Percentiles rank a stretch among this genome's conserved stretches.
phyloP scores from a whole-genome alignment of 345 rosid genomes.

The Eutrema heterophyllum region DNA sequence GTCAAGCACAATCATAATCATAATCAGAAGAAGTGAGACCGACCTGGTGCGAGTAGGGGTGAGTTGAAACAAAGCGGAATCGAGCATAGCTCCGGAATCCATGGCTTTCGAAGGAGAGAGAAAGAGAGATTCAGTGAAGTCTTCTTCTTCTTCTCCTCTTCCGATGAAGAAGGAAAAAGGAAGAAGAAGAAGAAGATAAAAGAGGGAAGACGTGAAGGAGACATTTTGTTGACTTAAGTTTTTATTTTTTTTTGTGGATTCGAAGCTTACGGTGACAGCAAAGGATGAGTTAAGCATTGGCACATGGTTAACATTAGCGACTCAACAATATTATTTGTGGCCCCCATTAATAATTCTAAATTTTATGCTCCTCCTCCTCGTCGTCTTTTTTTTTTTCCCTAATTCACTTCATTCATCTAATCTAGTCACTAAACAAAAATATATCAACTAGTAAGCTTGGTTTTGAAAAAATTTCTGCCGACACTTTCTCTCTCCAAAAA shows the following conservation, averaged over 20 bases:
- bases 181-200: not conserved
- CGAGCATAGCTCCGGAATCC: constrained; percentile 56
- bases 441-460: too few species aligned
- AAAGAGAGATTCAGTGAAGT: constrained; percentile 8
- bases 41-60: constrained; percentile 94
- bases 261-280: constrained; percentile 34
- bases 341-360: too few species aligned
- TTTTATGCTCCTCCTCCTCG: too few species aligned
- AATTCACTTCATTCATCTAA: too few species aligned
- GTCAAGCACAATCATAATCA: not conserved
- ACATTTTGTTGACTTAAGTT: not conserved
- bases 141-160: not conserved
- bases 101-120: constrained; percentile 27
- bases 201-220: constrained; percentile 19
- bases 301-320: constrained; percentile 17
- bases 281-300: constrained; percentile 27
- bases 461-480: too few species aligned
- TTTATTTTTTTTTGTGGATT: not conserved
- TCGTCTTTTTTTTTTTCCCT: too few species aligned
- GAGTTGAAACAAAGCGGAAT: constrained; percentile 78
- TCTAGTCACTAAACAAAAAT: too few species aligned
- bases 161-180: not conserved
- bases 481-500: too few species aligned
- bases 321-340: constrained; percentile 19
- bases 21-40: not conserved